These are phyloP conservation scores for Thalassiosira hispida DNA, from an alignment of 352 stramenopile genomes.

Conservation along the genomic window DNA sequence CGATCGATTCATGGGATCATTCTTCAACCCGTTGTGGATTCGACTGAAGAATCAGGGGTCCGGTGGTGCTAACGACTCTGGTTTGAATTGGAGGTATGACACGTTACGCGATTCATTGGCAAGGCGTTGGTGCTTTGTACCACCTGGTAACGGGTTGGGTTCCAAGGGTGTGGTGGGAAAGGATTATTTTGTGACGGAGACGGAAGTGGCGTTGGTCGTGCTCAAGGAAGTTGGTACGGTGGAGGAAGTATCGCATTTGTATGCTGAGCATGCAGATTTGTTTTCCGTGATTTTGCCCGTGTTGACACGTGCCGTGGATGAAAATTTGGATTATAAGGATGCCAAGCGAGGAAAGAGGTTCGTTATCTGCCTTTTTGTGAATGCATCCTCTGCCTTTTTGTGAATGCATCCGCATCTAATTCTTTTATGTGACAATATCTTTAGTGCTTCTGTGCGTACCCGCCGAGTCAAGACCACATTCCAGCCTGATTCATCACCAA, in stretches of 20 bases:
- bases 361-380: too few relatives aligned
- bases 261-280: neutral
- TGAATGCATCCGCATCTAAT: too few relatives aligned
- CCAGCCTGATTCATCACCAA: neutral
- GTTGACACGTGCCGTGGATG: slow-evolving; percentile 42
- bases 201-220: slow-evolving; percentile 44
- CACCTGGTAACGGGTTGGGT: slow-evolving; percentile 34
- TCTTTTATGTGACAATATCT: neutral
- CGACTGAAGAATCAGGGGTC: slow-evolving; percentile 45
- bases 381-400: too few relatives aligned
- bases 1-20: slow-evolving; percentile 20
- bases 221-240: slow-evolving; percentile 37
- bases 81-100: slow-evolving; percentile 50
- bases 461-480: slow-evolving; percentile 7
- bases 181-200: slow-evolving; percentile 57
- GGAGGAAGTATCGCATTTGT: slow-evolving; percentile 23
- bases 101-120: slow-evolving; percentile 20
- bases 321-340: slow-evolving; percentile 48
- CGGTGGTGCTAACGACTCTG: neutral
- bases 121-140: slow-evolving; percentile 48
- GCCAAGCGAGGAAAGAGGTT: slow-evolving; percentile 31
- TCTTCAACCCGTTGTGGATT: slow-evolving; percentile 53
- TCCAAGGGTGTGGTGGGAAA: slow-evolving; percentile 35
- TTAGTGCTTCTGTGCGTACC: slow-evolving; percentile 13
- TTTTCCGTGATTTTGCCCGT: slow-evolving; percentile 31